Base-by-base conservation (phyloP, 2,329 filamentous ascomycete genomes). In the Raffaelea ambrosiae region DNA sequence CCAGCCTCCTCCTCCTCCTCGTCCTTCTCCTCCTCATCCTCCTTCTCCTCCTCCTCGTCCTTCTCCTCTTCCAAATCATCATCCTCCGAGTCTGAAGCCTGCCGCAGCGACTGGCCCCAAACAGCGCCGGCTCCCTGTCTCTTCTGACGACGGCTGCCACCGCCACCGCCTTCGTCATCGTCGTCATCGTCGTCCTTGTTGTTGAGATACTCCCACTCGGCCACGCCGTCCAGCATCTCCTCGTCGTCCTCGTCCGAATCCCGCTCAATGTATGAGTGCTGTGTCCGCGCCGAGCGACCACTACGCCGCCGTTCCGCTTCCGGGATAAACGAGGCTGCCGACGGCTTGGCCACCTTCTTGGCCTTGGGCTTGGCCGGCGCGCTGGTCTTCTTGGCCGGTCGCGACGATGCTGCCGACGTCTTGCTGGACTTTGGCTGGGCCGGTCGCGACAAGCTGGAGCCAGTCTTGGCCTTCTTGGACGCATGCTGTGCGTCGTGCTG, bases 191-290 rank as follows among this genome's bases (percentile, higher is more conserved):
- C 43, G 16, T 59, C 61, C 19, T 66, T 64, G 18, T 62, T 66
- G 3, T 62, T 58, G 3, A 65, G 55, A 43, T 81, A 81, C 21
- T 74, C 67, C 77, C 77, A 81, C 57, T 76, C 66, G 1, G 76
- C 75, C 5, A 81, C 77, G 2, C 77, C 77, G 42, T 77, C 70
- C 21, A 79, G 63, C 77, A 81, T 81, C 58, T 81, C 77, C 53
- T 77, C 71, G 51, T 81, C 76, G 50, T 81, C 77, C 43, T 76
- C 76, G 11, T 71, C 70, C 11, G 75, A 75, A 48, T 78, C 74
- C 29, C 76, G 71, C 59, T 81, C 77, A 20, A 71, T 68, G 53
- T 81, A 81, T 33, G 74, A 73, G 16, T 65, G 61, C 49, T 60
- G 66, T 44, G 63, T 68, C 52, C 66, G 67, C 5, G 70, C 61